Conservation (phyloP, 1,139 yeast genomes). For the Casaregolazyma lundiana region DNA sequence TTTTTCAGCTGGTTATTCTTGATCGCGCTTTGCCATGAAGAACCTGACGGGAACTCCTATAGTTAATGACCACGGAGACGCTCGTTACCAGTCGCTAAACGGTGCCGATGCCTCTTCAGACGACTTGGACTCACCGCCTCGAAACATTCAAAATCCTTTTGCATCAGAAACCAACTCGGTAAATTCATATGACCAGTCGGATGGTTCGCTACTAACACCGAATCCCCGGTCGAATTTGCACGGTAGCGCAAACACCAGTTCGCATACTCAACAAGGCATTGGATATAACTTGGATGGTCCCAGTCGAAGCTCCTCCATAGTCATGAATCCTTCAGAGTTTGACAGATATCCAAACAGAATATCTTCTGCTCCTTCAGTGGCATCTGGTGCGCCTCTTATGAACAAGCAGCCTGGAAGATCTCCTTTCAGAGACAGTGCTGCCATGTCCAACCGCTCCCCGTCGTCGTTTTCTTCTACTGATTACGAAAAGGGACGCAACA, state of each 20-base stretch:
- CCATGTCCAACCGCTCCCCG: conserved; percentile 26
- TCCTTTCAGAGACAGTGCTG: conserved; percentile 24
- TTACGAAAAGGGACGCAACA: conserved; percentile 14
- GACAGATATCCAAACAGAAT: conserved; percentile 38
- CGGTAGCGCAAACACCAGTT: background rate
- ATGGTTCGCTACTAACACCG: background rate
- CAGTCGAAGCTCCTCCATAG: conserved; percentile 21
- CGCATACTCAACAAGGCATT: conserved; percentile 1
- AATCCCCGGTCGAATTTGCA: background rate
- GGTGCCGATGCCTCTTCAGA: conserved; percentile 4
- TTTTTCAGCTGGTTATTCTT: background rate
- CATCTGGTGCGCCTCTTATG: conserved; percentile 23
- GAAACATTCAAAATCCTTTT: conserved; percentile 30
- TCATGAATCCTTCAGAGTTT: conserved; percentile 30
- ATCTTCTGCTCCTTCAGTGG: conserved; percentile 29
- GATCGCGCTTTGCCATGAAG: conserved; percentile 18
- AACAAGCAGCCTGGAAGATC: conserved; percentile 14
- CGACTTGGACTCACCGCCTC: conserved; percentile 20
- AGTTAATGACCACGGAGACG: conserved; percentile 13
- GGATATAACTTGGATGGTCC: conserved; percentile 12
- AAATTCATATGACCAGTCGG: conserved; percentile 18
- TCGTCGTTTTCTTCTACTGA: conserved; percentile 26
- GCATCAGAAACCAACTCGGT: conserved; percentile 26
- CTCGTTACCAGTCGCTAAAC: conserved; percentile 21
- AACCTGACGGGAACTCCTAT: conserved; percentile 26